Evolutionary conservation across 2,329 filamentous ascomycete genomes (phyloP), one percentile per base, ranked within the genome.

Genomic region (Aciculosporium take): DNA sequence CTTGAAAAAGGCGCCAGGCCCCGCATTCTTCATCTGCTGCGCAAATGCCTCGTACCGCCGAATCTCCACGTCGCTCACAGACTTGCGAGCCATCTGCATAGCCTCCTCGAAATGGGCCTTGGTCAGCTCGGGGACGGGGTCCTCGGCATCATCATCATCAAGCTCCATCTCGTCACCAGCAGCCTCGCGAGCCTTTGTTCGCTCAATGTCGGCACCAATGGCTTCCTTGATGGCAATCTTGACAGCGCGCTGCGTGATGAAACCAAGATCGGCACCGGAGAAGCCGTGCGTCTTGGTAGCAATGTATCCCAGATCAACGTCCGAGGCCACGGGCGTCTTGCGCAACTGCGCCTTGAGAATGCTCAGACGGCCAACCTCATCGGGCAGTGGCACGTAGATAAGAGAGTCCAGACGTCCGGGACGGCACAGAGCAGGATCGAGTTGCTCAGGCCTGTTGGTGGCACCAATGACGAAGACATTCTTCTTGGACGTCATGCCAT

Each of bases 401-500:
- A 98, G 79, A 29, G 89, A 96, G 65, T 98, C 91, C 37, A 98
- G 83, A 87, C 91, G 91, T 53, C 91, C 91, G 43, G 91, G 91
- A 76, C 91, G 88, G 76, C 89, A 95, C 54, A 98, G 76, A 53
- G 91, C 91, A 61, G 91, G 91, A 65, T 98, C 91, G 46, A 98
- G 84, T 71, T 96, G 91, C 71, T 98, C 91, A 33, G 91, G 91
- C 71, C 91, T 78, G 73, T 98, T 98, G 65, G 91, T 98, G 35
- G 91, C 91, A 63, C 91, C 91, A 55, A 98, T 98, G 51, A 98
- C 91, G 67, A 98, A 98, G 50, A 98, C 91, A 63, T 98, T 98
- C 84, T 98, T 98, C 84, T 98, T 98, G 30, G 89, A 95, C 35
- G 89, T 96, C 89, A 96, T 96, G 56, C 89, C 89, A 53, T 96